Percentiles rank a stretch among this genome's conserved stretches.
phyloP scores from a whole-genome alignment of 768 basidiomycete species.

The Porphyrellus cyaneotinctus region DNA sequence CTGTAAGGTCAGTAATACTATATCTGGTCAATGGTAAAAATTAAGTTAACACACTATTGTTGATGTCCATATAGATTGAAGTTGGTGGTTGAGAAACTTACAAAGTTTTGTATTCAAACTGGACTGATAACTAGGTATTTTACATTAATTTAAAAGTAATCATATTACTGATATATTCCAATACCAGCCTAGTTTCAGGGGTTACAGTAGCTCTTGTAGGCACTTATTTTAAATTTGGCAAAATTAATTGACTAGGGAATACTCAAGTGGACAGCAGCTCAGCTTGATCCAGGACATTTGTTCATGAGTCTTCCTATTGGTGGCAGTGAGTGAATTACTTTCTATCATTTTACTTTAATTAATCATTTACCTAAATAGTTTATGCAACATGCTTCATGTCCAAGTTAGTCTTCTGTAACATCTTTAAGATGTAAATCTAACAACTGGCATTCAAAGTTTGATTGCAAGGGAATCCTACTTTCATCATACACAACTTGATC shows the following conservation, averaged over 20 bases:
- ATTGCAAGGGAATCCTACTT: conserved; percentile 30
- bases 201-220: conserved; percentile 19
- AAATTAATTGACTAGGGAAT: background rate
- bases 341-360: background rate
- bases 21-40: background rate
- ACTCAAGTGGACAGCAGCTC: conserved; percentile 17
- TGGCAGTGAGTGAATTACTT: conserved; percentile 14
- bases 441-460: conserved; percentile 7
- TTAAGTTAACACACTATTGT: no score
- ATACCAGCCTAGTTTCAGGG: conserved; percentile 14
- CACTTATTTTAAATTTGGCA: background rate
- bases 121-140: conserved; percentile 23
- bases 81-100: conserved; percentile 14
- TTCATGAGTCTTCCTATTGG: conserved; percentile 26
- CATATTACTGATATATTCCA: background rate
- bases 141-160: background rate
- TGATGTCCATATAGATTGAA: conserved; percentile 9
- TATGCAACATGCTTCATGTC: conserved; percentile 29
- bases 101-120: conserved; percentile 24
- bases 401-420: conserved; percentile 16
- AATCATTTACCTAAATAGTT: conserved; percentile 10
- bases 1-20: conserved; percentile 8
- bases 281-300: conserved; percentile 18
- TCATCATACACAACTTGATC: background rate
- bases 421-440: background rate